A percentile compares a stretch with the other conserved stretches of the same genome.
phyloP scores from a whole-genome alignment of 495 filamentous ascomycete species.

The Tuber aestivum region DNA sequence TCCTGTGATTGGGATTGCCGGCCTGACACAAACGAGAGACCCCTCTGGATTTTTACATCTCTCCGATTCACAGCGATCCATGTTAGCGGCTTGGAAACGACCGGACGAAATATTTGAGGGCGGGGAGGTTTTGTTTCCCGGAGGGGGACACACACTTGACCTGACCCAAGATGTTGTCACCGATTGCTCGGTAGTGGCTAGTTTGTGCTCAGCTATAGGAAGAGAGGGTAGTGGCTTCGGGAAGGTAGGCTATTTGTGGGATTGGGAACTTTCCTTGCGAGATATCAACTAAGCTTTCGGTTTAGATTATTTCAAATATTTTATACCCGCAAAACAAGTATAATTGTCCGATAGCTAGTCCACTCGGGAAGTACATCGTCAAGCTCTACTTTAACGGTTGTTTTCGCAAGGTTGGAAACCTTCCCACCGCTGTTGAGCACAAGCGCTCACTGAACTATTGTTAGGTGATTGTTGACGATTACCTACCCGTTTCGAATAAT shows the following conservation, averaged over 20 bases:
- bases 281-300: conserved; percentile 22
- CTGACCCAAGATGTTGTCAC: conserved; percentile 89
- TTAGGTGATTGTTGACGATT: conserved; percentile 77
- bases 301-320: conserved; percentile 59
- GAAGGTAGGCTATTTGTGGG: conserved; percentile 47
- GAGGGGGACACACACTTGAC: conserved; percentile 51
- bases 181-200: conserved; percentile 95
- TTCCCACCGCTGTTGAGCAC: background rate
- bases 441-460: conserved; percentile 17
- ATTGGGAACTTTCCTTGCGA: conserved; percentile 19
- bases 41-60: conserved; percentile 58
- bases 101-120: conserved; percentile 53
- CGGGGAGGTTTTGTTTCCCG: conserved; percentile 32
- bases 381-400: conserved; percentile 93
- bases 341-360: conserved; percentile 55
- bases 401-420: conserved; percentile 55
- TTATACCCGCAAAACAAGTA: conserved; percentile 67
- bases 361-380: conserved; percentile 83
- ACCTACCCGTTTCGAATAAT: conserved; percentile 72
- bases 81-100: conserved; percentile 77
- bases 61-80: conserved; percentile 61
- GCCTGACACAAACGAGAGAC: conserved; percentile 54
- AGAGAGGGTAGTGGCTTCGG: conserved; percentile 56
- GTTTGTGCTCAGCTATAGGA: conserved; percentile 76
- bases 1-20: conserved; percentile 8